Conservation (phyloP, 768 basidiomycete genomes). For the Agrocybe praecox region DNA sequence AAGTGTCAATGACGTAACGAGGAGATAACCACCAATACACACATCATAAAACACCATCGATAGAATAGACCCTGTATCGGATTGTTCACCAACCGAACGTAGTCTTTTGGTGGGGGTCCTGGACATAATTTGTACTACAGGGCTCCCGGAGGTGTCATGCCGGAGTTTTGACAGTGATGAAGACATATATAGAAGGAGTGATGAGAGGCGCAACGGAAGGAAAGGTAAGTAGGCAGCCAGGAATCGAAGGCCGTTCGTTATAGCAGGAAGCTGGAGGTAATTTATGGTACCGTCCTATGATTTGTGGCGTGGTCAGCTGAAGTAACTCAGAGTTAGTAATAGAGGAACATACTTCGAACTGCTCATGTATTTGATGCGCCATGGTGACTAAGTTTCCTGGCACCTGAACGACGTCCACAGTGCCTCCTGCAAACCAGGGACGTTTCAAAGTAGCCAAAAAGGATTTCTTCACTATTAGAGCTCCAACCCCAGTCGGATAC, state of each 20-base stretch:
- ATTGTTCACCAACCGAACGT: conserved; percentile 61
- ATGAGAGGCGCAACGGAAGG: conserved; percentile 74
- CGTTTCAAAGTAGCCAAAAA: conserved; percentile 63
- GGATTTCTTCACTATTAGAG: conserved; percentile 71
- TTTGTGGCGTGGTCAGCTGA: neutral
- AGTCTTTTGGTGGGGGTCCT: conserved; percentile 55
- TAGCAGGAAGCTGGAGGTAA: conserved; percentile 74
- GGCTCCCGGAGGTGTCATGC: conserved; percentile 61
- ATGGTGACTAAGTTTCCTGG: conserved; percentile 72
- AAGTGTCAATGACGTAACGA: conserved; percentile 7
- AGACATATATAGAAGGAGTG: conserved; percentile 64
- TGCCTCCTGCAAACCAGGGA: conserved; percentile 87
- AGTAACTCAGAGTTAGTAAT: neutral
- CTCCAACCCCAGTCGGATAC: conserved; percentile 84
- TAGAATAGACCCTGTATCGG: conserved; percentile 66
- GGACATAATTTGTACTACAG: conserved; percentile 73
- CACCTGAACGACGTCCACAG: conserved; percentile 81
- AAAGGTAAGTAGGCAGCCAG: conserved; percentile 80
- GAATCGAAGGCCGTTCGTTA: conserved; percentile 78
- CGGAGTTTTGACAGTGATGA: conserved; percentile 55
- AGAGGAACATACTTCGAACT: conserved; percentile 65
- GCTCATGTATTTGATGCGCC: conserved; percentile 61
- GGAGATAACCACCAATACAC: conserved; percentile 27
- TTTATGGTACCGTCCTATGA: conserved; percentile 83
- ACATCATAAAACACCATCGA: conserved; percentile 67